Evolutionary conservation across 352 stramenopile genomes (phyloP), one percentile per base, ranked within the genome.

Genomic region (Pythium pyrilobum): DNA sequence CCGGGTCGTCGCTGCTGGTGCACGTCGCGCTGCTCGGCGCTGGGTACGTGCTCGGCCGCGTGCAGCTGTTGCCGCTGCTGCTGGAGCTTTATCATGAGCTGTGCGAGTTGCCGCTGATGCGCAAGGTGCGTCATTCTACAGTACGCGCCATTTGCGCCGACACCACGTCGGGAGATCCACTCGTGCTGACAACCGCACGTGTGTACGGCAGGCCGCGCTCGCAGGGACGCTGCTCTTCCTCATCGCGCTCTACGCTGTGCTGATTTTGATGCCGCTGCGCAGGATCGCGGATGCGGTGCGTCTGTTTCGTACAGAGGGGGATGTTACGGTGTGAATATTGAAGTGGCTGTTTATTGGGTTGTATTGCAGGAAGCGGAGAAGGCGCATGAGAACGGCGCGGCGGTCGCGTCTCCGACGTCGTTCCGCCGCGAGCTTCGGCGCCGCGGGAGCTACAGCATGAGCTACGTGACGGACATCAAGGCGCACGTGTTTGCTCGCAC

Each of bases 391-490:
- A 31, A 38, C 5, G 48, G 42, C 25, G 37, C 52, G 24, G 27
- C 62, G 11, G 32, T 20, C 20, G 39, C 47, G 18, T 62, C 62
- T 5, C 42, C 72, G 3, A 94, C 83, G 32, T 91, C 81, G 5
- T 95, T 95, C 49, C 78, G 84, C 5, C 72, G 84, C 8, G 84
- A 95, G 49, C 57, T 92, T 47, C 71, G 84, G n/a, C 79, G 84
- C 16, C 71, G 84, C 8, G 84, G 81, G 27, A 95, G 84, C 69
- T 95, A 89, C 62, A 92, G 81, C 58, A 86, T 95, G 73, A 91
- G 74, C 58, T 95, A 89, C 47, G 82, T 95, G 38, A 79, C 76
- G n/a, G 81, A 95, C 58, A 89, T 95, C 52, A 92, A 92, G 51
- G 74, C 81, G 12, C 84, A 95, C 43, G 81, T 92, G 23, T 87